Percentiles rank a stretch among this genome's conserved stretches.
Evolutionary conservation across 441 rosid species (phyloP).

Genomic region (Viola pubescens): DNA sequence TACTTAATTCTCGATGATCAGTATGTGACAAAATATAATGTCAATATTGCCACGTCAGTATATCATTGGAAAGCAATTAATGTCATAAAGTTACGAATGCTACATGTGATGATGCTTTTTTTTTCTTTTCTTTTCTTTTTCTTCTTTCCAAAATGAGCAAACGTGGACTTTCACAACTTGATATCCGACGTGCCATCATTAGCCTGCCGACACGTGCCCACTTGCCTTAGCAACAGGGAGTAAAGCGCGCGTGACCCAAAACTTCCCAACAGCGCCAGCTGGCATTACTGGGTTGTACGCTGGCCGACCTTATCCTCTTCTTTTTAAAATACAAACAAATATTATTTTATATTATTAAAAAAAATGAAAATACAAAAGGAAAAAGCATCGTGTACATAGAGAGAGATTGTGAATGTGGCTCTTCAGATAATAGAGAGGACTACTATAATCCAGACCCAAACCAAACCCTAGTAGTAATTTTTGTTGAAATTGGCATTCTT

Average conservation of each 20-base stretch:
- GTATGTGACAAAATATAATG: no score
- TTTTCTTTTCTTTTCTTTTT: not conserved
- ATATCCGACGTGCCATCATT: not conserved
- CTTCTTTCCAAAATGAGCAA: not conserved
- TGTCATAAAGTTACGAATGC: not conserved
- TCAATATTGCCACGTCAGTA: not conserved
- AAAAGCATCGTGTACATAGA: not conserved
- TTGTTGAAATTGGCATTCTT: conserved; percentile 1
- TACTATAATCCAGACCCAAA: conserved; percentile 16
- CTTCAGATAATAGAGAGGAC: conserved; percentile 25
- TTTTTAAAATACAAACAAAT: conserved; percentile 9
- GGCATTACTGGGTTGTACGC: conserved; percentile 41
- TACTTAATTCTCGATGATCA: no score
- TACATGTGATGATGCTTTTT: not conserved
- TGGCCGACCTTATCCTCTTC: conserved; percentile 75
- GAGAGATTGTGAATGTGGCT: conserved; percentile 18
- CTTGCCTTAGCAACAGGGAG: conserved; percentile 9
- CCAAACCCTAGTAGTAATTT: conserved; percentile 47
- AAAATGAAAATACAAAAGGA: not conserved
- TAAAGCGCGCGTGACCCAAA: conserved; percentile 34
- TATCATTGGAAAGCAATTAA: not conserved
- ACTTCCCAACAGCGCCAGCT: conserved; percentile 40
- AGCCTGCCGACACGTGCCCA: conserved; percentile 12
- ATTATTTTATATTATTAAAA: conserved; percentile 1
- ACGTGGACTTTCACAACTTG: not conserved